A percentile compares a stretch with the other conserved stretches of the same genome.
Evolutionary conservation across 768 basidiomycete genomes (phyloP).

Genomic region (Zangia roseola): DNA sequence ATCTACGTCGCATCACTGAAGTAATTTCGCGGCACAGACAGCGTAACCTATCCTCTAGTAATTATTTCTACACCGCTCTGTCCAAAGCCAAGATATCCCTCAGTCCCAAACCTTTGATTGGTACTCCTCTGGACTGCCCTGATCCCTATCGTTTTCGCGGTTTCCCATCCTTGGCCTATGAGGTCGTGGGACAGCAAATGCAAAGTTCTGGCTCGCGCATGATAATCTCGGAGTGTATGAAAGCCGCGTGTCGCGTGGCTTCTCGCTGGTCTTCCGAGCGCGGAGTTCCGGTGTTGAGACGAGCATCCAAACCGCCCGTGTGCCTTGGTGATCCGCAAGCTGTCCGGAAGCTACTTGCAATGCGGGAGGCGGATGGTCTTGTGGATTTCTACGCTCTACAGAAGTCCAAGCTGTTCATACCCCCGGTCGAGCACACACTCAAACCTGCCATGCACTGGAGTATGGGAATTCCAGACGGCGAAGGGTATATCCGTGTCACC

Average conservation of each 20-base stretch:
- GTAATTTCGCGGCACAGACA: slow-evolving; percentile 26
- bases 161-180: slow-evolving; percentile 52
- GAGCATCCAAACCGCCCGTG: slow-evolving; percentile 39
- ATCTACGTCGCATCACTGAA: slow-evolving; percentile 33
- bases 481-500: slow-evolving; percentile 83
- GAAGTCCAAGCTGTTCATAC: slow-evolving; percentile 31
- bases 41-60: slow-evolving; percentile 18
- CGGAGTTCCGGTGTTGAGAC: slow-evolving; percentile 62
- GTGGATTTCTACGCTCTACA: slow-evolving; percentile 41
- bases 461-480: slow-evolving; percentile 66
- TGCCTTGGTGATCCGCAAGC: slow-evolving; percentile 30
- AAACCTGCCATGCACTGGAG: slow-evolving; percentile 62
- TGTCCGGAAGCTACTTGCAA: slow-evolving; percentile 45
- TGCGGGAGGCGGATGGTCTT: slow-evolving; percentile 46
- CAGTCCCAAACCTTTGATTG: slow-evolving; percentile 28
- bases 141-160: slow-evolving; percentile 40
- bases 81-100: slow-evolving; percentile 29
- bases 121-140: slow-evolving; percentile 29
- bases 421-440: slow-evolving; percentile 44
- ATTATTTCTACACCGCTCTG: slow-evolving; percentile 26
- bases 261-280: slow-evolving; percentile 68
- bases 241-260: slow-evolving; percentile 70
- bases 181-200: slow-evolving; percentile 30
- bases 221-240: slow-evolving; percentile 80
- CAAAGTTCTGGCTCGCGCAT: slow-evolving; percentile 43